A percentile compares a stretch with the other conserved stretches of the same genome.
Conservation (phyloP, 2,329 filamentous ascomycete species). For the Tetracladium maxilliforme region DNA sequence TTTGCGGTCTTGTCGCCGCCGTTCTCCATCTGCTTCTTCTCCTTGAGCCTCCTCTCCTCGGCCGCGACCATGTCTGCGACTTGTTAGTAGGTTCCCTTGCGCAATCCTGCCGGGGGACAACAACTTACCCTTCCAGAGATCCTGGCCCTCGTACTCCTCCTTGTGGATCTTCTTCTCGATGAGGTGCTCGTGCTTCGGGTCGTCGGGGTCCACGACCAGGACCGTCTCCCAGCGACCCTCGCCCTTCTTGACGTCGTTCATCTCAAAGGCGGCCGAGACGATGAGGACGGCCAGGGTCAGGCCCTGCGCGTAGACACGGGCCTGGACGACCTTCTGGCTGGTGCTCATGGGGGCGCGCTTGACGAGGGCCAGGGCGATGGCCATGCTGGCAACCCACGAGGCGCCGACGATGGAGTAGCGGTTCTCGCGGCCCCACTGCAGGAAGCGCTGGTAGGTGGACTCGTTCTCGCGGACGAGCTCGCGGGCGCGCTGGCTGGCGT, state of each 20-base stretch:
- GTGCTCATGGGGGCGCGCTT: slow-evolving; percentile 44
- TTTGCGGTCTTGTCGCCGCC: slow-evolving; percentile 13
- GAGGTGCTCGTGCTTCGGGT: slow-evolving; percentile 67
- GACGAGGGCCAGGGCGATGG: slow-evolving; percentile 45
- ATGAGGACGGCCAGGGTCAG: slow-evolving; percentile 54
- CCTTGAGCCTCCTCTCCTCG: slow-evolving; percentile 49
- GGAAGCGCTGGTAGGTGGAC: slow-evolving; percentile 40
- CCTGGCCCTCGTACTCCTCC: slow-evolving; percentile 76
- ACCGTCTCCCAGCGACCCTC: slow-evolving; percentile 74
- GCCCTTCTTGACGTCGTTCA: slow-evolving; percentile 61
- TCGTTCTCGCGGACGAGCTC: slow-evolving; percentile 38
- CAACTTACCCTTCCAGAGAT: slow-evolving; percentile 74
- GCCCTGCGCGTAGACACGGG: slow-evolving; percentile 62
- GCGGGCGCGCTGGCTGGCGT: slow-evolving; percentile 40
- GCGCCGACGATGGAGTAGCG: slow-evolving; percentile 55
- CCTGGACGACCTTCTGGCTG: slow-evolving; percentile 59
- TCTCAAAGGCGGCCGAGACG: slow-evolving; percentile 54
- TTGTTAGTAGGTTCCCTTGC: slow-evolving; percentile 6
- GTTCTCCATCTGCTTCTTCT: too few species aligned
- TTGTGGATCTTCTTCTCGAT: slow-evolving; percentile 82
- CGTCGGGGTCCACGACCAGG: slow-evolving; percentile 63
- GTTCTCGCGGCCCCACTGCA: slow-evolving; percentile 57
- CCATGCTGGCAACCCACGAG: slow-evolving; percentile 53
- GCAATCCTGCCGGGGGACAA: slow-evolving; percentile 1
- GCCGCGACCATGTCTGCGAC: slow-evolving; percentile 63